Base-by-base conservation (phyloP, 495 filamentous ascomycete genomes). In the Cercophora scortea region DNA sequence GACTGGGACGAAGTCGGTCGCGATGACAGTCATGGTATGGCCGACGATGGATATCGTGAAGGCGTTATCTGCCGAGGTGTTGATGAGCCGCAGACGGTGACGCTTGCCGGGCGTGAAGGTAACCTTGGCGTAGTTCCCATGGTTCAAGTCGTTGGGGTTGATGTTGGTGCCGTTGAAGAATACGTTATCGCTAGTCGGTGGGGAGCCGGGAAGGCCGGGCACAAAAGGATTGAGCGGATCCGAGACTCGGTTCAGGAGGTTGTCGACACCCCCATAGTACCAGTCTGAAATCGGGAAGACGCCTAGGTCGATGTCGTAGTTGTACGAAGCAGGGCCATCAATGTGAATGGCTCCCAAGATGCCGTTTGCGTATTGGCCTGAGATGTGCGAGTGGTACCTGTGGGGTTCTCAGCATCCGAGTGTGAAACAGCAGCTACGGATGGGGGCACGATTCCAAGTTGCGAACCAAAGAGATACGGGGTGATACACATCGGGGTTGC, bases 291-390 rank as follows among this genome's bases (percentile, higher is more conserved):
- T 53, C 6, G 73, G 63, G 51, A 77, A 60, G 11, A 75, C 71
- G 16, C 81, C 82, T 9, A 85, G 62, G 57, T 86, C 81, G 18
- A 72, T 62, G 40, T 86, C 82, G 54, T 84, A 83, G n/a, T 72
- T 50, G 4, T 57, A 63, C n/a, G 70, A 72, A 3, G 69, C 64
- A 1, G 83, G 83, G 1, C 82, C 82, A 51, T 84, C 71, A 60
- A 86, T 75, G 38, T 77, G 63, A 48, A 86, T 67, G 3, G 79
- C 59, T 2, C 83, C 82, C 39, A 66, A 55, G 10, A 74, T 57
- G 42, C 79, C 80, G 42, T 77, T 74, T 40, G 66, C 68, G 51
- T 82, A 84, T 53, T 83, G 80, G 6, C 70, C 69, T 8, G 68
- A 68, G 64, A 78, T 80, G 55, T 84, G 81, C 6, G 71, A 71